These are phyloP conservation scores for Apophysomyces trapeziformis DNA, from an alignment of 371 early-diverging fungal species.

Conservation along the genomic window DNA sequence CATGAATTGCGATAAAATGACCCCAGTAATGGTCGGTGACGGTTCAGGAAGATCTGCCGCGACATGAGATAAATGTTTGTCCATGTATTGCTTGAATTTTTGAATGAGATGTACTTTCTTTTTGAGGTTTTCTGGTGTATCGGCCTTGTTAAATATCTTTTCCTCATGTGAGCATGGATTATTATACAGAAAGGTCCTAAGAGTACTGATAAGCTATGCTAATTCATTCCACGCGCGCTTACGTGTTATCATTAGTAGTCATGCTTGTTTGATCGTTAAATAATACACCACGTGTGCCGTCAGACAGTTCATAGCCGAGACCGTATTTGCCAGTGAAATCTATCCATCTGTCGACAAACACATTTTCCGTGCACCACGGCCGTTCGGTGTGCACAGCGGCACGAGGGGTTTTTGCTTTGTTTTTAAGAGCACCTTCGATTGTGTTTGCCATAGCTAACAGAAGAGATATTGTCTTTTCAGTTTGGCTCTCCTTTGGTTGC, in stretches of 20 bases:
- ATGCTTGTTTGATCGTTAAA: conserved; percentile 86
- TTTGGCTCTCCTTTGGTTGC: background rate
- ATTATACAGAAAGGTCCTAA: conserved; percentile 21
- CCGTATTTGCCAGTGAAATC: conserved; percentile 83
- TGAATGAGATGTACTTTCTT: conserved; percentile 73
- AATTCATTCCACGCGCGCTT: conserved; percentile 24
- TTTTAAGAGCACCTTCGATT: background rate
- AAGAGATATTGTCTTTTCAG: background rate
- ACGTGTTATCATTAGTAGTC: conserved; percentile 59
- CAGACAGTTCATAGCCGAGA: conserved; percentile 82
- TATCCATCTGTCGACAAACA: conserved; percentile 83
- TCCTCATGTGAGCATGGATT: background rate
- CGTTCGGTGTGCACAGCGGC: background rate
- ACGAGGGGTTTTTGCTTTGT: background rate
- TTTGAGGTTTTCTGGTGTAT: conserved; percentile 57
- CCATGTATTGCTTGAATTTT: conserved; percentile 71
- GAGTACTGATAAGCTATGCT: conserved; percentile 34
- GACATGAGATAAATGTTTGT: conserved; percentile 53
- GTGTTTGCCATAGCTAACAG: conserved; percentile 8
- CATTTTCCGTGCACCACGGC: conserved; percentile 18
- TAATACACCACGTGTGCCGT: conserved; percentile 79
- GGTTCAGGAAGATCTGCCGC: conserved; percentile 24
- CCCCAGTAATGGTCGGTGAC: conserved; percentile 32
- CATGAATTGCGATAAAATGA: conserved; percentile 72
- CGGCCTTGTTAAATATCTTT: conserved; percentile 22